Base-by-base conservation (phyloP, 768 basidiomycete genomes). In the Rhodotorula taiwanensis region DNA sequence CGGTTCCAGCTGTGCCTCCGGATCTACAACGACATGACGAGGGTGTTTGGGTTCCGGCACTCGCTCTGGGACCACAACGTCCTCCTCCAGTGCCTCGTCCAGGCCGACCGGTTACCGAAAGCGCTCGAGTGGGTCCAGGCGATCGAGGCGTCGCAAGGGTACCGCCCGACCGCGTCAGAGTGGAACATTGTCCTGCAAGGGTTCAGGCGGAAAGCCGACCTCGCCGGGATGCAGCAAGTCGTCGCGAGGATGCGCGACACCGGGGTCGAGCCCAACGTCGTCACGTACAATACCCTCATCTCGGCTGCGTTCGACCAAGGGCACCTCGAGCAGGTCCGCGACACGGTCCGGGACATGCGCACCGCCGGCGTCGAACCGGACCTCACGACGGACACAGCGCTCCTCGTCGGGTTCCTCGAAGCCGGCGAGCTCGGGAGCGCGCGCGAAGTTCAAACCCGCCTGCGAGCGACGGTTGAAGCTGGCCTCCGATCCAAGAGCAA, bases 181-280 rank as follows among this genome's bases (percentile, higher is more conserved):
- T 71, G 59, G 58, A 67, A 71, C 58, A 23, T 60, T 16, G 44
- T 69, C 49, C 36, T 69, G n/a, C 7, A 52, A 16, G 70, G 54
- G 13, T 63, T 52, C 49, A 18, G 67, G 11, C 55, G 34, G n/a
- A 23, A 42, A 15, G 7, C n/a, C 11, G 57, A 62, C 48, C 36
- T 60, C 25, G 48, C 23, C 30, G 66, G 47, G 15, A 62, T 71
- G 58, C 39, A 51, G n/a, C 1, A n/a, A 4, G n/a, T 60, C 13
- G 36, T 64, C 33, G 23, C 36, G 2, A 8, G 13, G 13, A 53
- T 64, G 59, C 51, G 51, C 28, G 3, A 13, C 1, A 33, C 23
- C 23, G 64, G 55, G 4, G 18, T 33, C 36, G 47, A 52, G 51
- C 55, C 52, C n/a, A 58, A 58, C 55, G 54, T 62, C 36, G 64